Conservation (phyloP, 2,329 filamentous ascomycete species). For the Dothistroma pini region DNA sequence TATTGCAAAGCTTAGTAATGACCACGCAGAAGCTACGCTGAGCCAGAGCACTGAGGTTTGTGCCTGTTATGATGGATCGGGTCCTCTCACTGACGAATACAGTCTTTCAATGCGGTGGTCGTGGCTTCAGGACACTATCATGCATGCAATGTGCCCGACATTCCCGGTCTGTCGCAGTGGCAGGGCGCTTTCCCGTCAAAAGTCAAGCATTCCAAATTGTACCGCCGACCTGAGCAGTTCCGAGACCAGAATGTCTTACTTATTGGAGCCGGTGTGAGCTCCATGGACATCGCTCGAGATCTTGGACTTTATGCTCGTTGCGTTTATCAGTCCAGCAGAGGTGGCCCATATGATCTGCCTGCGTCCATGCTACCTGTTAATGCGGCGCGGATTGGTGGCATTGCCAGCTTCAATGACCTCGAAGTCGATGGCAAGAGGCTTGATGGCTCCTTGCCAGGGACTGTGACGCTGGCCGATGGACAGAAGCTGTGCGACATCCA, state of each 20-base stretch:
- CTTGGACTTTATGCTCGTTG: conserved; percentile 43
- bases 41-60: conserved; percentile 7
- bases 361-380: conserved; percentile 52
- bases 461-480: conserved; percentile 53
- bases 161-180: conserved; percentile 46
- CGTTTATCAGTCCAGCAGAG: conserved; percentile 56
- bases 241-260: conserved; percentile 56
- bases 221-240: conserved; percentile 46
- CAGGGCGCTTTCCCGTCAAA: conserved; percentile 45
- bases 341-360: conserved; percentile 59
- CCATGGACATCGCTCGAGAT: conserved; percentile 53
- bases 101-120: conserved; percentile 50
- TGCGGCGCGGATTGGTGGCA: conserved; percentile 51
- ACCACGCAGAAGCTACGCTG: conserved; percentile 1
- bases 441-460: conserved; percentile 47
- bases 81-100: not conserved
- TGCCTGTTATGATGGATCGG: too few relatives aligned
- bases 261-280: conserved; percentile 55
- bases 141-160: conserved; percentile 48
- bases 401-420: conserved; percentile 44
- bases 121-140: conserved; percentile 56
- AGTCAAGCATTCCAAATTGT: conserved; percentile 52
- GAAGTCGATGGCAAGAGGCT: conserved; percentile 1
- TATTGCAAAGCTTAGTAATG: conserved; percentile 43
- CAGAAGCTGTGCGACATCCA: conserved; percentile 54